phyloP scores from a whole-genome alignment of 441 rosid species.

The Adansonia rubrostipa region DNA sequence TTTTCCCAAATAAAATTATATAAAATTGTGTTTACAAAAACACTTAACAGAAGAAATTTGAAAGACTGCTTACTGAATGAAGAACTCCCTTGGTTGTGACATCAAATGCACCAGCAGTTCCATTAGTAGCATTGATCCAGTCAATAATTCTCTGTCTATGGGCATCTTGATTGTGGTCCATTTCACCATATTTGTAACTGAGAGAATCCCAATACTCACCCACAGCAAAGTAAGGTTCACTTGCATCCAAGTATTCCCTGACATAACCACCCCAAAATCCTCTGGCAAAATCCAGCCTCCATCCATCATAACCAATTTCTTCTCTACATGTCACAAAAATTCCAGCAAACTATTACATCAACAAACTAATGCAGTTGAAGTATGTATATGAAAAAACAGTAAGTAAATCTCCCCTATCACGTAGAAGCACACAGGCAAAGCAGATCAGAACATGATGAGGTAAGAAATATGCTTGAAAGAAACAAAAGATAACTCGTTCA shows the following conservation, averaged over 20 bases:
- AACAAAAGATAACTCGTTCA: slow-evolving; percentile 4
- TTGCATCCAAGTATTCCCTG: slow-evolving; percentile 90
- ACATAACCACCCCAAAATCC: slow-evolving; percentile 99
- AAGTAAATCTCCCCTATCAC: slow-evolving; percentile 15
- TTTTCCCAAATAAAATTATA: background rate
- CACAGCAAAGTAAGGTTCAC: slow-evolving; percentile 78
- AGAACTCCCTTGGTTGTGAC: slow-evolving; percentile 97
- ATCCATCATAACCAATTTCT: slow-evolving; percentile 96
- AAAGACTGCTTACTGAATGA: slow-evolving; percentile 62
- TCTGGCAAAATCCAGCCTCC: slow-evolving; percentile 98
- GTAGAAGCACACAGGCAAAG: slow-evolving; percentile 1
- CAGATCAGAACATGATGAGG: slow-evolving; percentile 8
- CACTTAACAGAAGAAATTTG: background rate
- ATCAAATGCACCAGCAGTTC: slow-evolving; percentile 94
- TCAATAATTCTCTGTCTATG: slow-evolving; percentile 93
- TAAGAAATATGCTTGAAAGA: slow-evolving; percentile 8
- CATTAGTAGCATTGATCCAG: slow-evolving; percentile 86
- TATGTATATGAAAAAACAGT: slow-evolving; percentile 2
- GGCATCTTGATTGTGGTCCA: slow-evolving; percentile 93
- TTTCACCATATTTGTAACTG: slow-evolving; percentile 75
- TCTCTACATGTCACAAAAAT: slow-evolving; percentile 53
- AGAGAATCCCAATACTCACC: slow-evolving; percentile 98
- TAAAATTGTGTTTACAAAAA: background rate
- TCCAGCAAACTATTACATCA: slow-evolving; percentile 21
- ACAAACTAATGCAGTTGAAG: slow-evolving; percentile 13